Conservation (phyloP, 139 green algal genomes). For the Chlamydomonas schloesseri region DNA sequence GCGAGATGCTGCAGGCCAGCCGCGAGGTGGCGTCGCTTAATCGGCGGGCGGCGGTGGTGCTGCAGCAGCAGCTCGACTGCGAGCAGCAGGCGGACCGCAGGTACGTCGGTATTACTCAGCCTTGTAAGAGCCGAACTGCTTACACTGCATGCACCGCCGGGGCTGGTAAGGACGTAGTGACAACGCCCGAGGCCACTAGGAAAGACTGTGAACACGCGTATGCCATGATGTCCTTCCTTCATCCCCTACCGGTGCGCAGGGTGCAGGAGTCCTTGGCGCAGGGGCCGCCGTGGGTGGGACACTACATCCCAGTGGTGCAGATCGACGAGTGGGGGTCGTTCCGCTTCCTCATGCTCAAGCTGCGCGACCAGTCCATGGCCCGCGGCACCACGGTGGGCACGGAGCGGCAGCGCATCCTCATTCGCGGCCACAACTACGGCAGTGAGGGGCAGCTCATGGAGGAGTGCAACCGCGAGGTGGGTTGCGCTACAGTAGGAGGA, state of each 20-base stretch:
- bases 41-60: slow-evolving; percentile 64
- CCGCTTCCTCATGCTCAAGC: slow-evolving; percentile 64
- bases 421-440: slow-evolving; percentile 74
- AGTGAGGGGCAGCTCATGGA: slow-evolving; percentile 65
- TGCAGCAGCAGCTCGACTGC: slow-evolving; percentile 73
- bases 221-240: too few species aligned
- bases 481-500: neutral
- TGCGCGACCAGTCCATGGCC: neutral
- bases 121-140: too few species aligned
- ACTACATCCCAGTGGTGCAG: slow-evolving; percentile 63
- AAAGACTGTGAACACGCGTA: slow-evolving; percentile 12
- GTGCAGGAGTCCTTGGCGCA: slow-evolving; percentile 38
- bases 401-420: slow-evolving; percentile 70
- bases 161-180: too few species aligned
- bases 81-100: slow-evolving; percentile 53
- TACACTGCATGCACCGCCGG: too few species aligned
- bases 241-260: neutral
- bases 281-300: slow-evolving; percentile 57
- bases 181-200: too few species aligned
- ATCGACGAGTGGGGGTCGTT: slow-evolving; percentile 78
- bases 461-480: slow-evolving; percentile 55
- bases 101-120: too few species aligned
- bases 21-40: slow-evolving; percentile 56
- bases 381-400: slow-evolving; percentile 37
- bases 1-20: slow-evolving; percentile 48